phyloP scores from a whole-genome alignment of 768 basidiomycete genomes.

The Boletus rufocinnamomeus region DNA sequence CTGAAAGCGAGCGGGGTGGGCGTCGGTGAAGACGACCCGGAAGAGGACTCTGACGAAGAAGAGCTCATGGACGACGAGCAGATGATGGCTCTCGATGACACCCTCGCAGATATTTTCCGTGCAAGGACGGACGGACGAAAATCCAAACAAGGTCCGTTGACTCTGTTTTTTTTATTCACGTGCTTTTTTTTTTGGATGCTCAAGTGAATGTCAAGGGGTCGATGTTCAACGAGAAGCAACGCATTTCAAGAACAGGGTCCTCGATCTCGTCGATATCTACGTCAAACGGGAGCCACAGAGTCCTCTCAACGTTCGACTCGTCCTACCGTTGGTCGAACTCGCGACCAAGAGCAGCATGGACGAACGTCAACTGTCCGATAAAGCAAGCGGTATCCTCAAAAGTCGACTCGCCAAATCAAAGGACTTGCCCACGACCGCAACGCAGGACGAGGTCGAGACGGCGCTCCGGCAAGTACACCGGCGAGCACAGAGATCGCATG shows the following conservation, averaged over 20 bases:
- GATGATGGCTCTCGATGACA: conserved; percentile 95
- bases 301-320: conserved; percentile 61
- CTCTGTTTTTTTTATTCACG: neutral
- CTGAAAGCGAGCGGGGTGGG: conserved; percentile 60
- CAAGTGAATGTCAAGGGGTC: conserved; percentile 41
- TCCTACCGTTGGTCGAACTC: conserved; percentile 79
- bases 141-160: conserved; percentile 59
- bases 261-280: conserved; percentile 91
- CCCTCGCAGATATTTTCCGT: conserved; percentile 86
- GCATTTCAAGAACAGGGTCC: conserved; percentile 94
- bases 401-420: conserved; percentile 74
- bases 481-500: conserved; percentile 67
- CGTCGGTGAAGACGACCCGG: conserved; percentile 53
- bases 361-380: conserved; percentile 88
- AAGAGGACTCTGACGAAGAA: conserved; percentile 57
- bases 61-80: conserved; percentile 94
- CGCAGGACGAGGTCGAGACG: conserved; percentile 38
- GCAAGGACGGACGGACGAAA: conserved; percentile 62
- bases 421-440: conserved; percentile 50
- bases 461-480: conserved; percentile 66
- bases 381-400: conserved; percentile 78
- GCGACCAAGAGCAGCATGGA: conserved; percentile 65
- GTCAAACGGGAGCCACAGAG: conserved; percentile 77
- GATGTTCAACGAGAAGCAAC: conserved; percentile 85
- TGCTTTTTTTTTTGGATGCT: neutral